These are phyloP conservation scores for Xeromyces bisporus DNA, from an alignment of 495 filamentous ascomycete genomes.

Conservation along the genomic window DNA sequence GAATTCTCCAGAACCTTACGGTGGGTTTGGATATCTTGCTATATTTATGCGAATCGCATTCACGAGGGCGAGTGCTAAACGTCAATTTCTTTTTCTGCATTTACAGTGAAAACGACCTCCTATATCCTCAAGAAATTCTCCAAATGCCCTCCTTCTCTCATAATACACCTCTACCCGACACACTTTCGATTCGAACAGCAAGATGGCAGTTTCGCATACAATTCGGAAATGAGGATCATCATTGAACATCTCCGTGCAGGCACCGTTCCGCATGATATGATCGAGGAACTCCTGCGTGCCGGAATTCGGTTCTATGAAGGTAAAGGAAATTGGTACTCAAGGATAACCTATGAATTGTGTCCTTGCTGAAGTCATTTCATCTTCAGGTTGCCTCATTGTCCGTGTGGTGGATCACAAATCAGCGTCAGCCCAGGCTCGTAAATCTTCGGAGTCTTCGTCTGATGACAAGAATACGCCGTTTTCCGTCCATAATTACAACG, in stretches of 20 bases:
- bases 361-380: slow-evolving; percentile 3
- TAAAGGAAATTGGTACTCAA: slow-evolving; percentile 9
- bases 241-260: slow-evolving; percentile 55
- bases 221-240: slow-evolving; percentile 74
- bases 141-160: slow-evolving; percentile 60
- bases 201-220: slow-evolving; percentile 79
- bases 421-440: slow-evolving; percentile 35
- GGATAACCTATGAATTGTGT: not conserved
- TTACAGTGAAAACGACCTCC: slow-evolving; percentile 44
- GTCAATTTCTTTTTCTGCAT: not conserved
- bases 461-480: slow-evolving; percentile 51
- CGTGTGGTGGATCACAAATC: slow-evolving; percentile 75
- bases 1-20: slow-evolving; percentile 32
- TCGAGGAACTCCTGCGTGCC: slow-evolving; percentile 46
- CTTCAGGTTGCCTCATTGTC: slow-evolving; percentile 70
- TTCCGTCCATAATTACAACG: slow-evolving; percentile 81
- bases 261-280: slow-evolving; percentile 57
- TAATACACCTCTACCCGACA: slow-evolving; percentile 67
- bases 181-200: slow-evolving; percentile 91
- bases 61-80: not conserved
- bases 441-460: slow-evolving; percentile 31
- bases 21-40: slow-evolving; percentile 10
- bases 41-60: not conserved
- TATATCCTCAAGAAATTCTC: slow-evolving; percentile 74
- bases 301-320: slow-evolving; percentile 84